These are phyloP conservation scores for Echites panduratus DNA, from an alignment of 257 asterid genomes.

Conservation along the genomic window DNA sequence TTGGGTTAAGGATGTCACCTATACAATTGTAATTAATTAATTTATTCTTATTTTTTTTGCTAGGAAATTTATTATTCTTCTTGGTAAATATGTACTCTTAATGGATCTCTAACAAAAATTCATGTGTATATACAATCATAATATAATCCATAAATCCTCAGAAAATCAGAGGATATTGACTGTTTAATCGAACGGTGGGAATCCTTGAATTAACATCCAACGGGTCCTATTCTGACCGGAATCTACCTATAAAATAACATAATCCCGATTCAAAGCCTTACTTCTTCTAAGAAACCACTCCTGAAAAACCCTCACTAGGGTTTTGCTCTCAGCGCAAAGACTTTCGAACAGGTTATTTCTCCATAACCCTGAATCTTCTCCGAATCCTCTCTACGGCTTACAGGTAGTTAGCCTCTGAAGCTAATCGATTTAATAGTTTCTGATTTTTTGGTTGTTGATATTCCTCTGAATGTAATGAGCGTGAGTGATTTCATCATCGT, in stretches of 20 bases:
- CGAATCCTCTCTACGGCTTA: neutral
- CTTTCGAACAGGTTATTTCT: conserved; percentile 8
- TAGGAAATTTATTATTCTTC: no score
- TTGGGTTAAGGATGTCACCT: no score
- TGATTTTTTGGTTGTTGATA: neutral
- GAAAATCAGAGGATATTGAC: neutral
- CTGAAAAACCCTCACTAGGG: conserved; percentile 15
- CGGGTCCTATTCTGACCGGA: neutral
- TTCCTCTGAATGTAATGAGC: neutral
- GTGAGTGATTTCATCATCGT: neutral
- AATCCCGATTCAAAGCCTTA: neutral
- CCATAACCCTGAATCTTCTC: neutral
- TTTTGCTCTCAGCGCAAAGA: conserved; percentile 4
- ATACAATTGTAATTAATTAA: no score
- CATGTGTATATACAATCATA: no score
- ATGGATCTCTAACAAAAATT: no score
- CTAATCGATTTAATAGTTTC: neutral
- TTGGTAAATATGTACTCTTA: no score
- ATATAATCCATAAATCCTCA: neutral
- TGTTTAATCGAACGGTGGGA: conserved; percentile 9
- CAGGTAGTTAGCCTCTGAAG: neutral
- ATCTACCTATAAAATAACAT: neutral
- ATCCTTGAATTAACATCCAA: neutral
- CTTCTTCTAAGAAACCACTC: neutral
- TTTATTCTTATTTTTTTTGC: no score